A percentile compares a stretch with the other conserved stretches of the same genome.
phyloP scores from a whole-genome alignment of 805 yeast genomes.

The Suhomyces vadensis region DNA sequence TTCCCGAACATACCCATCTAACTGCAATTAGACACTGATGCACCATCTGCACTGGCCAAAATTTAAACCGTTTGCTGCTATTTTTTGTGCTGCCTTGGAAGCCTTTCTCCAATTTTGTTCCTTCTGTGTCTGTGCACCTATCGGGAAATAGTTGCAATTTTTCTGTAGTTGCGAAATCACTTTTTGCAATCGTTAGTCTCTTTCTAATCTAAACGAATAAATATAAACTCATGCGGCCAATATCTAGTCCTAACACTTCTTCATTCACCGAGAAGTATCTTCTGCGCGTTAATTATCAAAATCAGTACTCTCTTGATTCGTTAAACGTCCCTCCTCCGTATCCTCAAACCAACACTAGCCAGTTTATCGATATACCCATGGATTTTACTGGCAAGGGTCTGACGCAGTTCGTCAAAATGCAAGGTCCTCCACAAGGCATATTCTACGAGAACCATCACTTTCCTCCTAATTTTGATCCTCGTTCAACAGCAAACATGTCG shows the following conservation, averaged over 20 bases:
- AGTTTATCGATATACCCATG: not conserved
- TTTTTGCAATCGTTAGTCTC: not conserved
- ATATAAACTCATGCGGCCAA: slow-evolving; percentile 1
- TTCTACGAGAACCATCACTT: slow-evolving; percentile 1
- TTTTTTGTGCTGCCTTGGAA: no score
- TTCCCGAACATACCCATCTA: no score
- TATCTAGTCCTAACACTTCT: not conserved
- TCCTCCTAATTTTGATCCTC: slow-evolving; percentile 53
- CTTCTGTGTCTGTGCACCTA: not conserved
- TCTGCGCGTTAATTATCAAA: no score
- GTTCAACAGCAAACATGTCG: slow-evolving; percentile 62
- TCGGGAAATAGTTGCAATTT: not conserved
- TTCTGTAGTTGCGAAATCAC: not conserved
- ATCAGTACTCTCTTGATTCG: not conserved
- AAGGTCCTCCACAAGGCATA: not conserved
- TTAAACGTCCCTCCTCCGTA: not conserved
- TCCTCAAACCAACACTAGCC: not conserved
- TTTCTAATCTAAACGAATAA: not conserved
- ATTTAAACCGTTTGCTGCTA: no score
- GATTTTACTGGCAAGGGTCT: not conserved
- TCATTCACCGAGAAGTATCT: not conserved
- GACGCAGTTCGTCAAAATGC: not conserved
- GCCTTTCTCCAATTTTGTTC: no score
- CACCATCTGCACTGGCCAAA: no score
- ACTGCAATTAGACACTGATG: no score